A percentile compares a stretch with the other conserved stretches of the same genome.
Evolutionary conservation across 2,329 filamentous ascomycete genomes (phyloP).

Genomic region (Pleomassaria siparia): DNA sequence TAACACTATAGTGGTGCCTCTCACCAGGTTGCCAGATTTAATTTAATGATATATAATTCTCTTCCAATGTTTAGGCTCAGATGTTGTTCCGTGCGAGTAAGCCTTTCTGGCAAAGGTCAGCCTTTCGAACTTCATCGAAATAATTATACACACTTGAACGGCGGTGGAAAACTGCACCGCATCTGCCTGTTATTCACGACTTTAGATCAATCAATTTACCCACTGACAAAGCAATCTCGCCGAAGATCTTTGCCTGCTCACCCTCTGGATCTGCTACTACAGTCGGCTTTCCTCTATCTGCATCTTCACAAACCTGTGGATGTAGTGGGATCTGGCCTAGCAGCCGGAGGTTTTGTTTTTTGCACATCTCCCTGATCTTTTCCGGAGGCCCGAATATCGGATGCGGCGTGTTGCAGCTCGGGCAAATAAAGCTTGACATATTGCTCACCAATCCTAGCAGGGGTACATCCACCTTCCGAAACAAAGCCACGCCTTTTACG

Average conservation of each 20-base stretch:
- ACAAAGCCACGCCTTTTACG: conserved; percentile 89
- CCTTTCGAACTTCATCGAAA: too few species aligned
- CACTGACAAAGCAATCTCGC: conserved; percentile 71
- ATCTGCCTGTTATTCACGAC: too few species aligned
- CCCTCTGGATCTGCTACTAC: conserved; percentile 83
- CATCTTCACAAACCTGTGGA: conserved; percentile 81
- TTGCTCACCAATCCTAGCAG: conserved; percentile 74
- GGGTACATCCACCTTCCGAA: conserved; percentile 78
- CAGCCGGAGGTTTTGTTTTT: conserved; percentile 72
- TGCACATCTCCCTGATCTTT: conserved; percentile 76
- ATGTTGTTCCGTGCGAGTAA: too few species aligned
- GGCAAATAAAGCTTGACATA: conserved; percentile 44
- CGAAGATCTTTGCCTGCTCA: conserved; percentile 70
- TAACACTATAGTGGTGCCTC: too few species aligned
- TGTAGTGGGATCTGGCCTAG: conserved; percentile 89
- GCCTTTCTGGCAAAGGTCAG: too few species aligned
- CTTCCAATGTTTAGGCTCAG: too few species aligned
- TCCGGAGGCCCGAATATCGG: conserved; percentile 60
- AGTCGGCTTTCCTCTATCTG: conserved; percentile 83
- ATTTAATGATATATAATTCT: too few species aligned
- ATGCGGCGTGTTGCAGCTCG: conserved; percentile 52
- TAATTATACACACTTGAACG: too few species aligned
- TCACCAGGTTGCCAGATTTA: too few species aligned
- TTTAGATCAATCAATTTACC: too few species aligned
- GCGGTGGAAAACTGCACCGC: too few species aligned